These are phyloP conservation scores for Stereocaulon alpinum DNA, from an alignment of 495 filamentous ascomycete species.

Conservation along the genomic window DNA sequence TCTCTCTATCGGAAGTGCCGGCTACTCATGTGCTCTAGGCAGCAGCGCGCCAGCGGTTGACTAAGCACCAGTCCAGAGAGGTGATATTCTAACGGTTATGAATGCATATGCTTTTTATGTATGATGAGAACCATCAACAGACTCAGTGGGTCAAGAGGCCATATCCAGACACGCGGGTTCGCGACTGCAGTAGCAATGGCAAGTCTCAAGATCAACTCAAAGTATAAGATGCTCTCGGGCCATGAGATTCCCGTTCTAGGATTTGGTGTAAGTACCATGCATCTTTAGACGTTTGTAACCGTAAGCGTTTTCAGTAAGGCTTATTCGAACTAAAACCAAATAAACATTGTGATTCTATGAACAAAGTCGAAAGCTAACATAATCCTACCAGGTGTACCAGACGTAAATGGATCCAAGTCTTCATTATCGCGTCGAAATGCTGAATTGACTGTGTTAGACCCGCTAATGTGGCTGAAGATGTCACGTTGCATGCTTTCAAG, in stretches of 20 bases:
- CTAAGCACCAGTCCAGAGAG: no score
- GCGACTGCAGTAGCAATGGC: conserved; percentile 38
- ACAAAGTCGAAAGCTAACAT: neutral
- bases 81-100: no score
- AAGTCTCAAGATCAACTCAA: conserved; percentile 49
- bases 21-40: no score
- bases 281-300: no score
- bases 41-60: no score
- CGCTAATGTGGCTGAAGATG: conserved; percentile 43
- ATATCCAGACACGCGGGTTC: conserved; percentile 1
- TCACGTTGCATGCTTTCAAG: conserved; percentile 53
- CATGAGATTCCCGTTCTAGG: conserved; percentile 68
- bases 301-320: no score
- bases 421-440: conserved; percentile 8
- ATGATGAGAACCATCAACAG: conserved; percentile 9
- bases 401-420: conserved; percentile 36
- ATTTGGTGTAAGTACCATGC: neutral
- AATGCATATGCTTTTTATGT: neutral
- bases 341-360: neutral
- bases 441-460: conserved; percentile 31
- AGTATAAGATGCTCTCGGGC: conserved; percentile 60
- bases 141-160: neutral
- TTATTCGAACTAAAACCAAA: no score
- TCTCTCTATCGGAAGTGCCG: no score
- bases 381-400: conserved; percentile 52